Evolutionary conservation across 2,329 filamentous ascomycete genomes (phyloP), one percentile per base, ranked within the genome.

Genomic region (Chaetothyriales sp.): DNA sequence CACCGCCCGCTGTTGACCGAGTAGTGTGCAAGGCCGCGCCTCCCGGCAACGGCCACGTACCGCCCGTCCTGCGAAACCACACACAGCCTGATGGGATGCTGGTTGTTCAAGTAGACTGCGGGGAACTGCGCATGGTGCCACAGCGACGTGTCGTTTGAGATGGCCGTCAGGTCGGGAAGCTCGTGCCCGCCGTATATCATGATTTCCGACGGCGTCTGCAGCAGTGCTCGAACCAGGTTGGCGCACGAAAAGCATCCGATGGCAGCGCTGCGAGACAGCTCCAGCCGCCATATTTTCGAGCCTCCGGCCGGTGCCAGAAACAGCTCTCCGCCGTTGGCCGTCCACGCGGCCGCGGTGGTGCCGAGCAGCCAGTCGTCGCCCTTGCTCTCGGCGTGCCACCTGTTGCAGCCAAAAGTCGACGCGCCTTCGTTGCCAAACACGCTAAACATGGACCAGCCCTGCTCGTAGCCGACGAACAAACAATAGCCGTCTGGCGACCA

Each of bases 401-500:
- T 72, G 61, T 94, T 86, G 10, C 79, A 75, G 5, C 77, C 75
- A 65, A 97, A 97, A 64, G 87, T 95, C 60, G 81, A 87, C 51
- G 85, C 89, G 13, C 89, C 83, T 2, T 84, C 77, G 67, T 95
- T 95, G 33, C 92, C 92, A 67, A 94, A 98, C 40, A 97, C 92
- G 65, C 90, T 97, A 90, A 90, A 98, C 46, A 83, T 90, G 4
- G 86, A 85, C 92, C 92, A 98, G 0, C 92, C 94, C 53, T 83
- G 82, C 62, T 92, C 83, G 63, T 90, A 97, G 1, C 90, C 92
- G 44, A 85, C 89, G 67, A 98, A 95, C 7, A 98, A 76, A 65
- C 89, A 95, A 66, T 97, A 95, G 18, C 92, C 92, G 66, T 98
- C 92, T 0, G 90, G 89, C 1, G 92, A 95, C 70, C 95, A 98